Evolutionary conservation across 2,329 filamentous ascomycete genomes (phyloP).

Genomic region (Metarhizium robertsii): DNA sequence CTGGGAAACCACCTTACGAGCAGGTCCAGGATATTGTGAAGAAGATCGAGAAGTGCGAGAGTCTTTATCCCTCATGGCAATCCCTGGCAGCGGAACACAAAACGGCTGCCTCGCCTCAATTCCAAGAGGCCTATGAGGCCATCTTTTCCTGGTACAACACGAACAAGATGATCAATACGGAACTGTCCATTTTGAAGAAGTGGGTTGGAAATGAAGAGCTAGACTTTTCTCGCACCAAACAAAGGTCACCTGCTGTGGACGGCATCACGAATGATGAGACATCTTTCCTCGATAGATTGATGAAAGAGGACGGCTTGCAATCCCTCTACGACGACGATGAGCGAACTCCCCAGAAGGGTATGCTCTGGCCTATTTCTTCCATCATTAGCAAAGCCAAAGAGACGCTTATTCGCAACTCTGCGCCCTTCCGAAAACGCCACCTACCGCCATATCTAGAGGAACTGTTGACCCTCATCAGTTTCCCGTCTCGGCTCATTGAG

Average conservation of each 20-base stretch:
- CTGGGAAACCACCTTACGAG: slow-evolving; percentile 75
- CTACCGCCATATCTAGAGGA: slow-evolving; percentile 95
- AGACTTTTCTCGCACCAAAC: slow-evolving; percentile 72
- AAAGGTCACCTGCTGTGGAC: slow-evolving; percentile 52
- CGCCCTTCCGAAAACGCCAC: slow-evolving; percentile 78
- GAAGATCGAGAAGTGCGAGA: slow-evolving; percentile 84
- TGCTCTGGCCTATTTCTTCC: slow-evolving; percentile 72
- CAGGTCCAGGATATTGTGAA: slow-evolving; percentile 85
- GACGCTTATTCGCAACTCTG: slow-evolving; percentile 79
- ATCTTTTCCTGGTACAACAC: slow-evolving; percentile 97
- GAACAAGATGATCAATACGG: slow-evolving; percentile 89
- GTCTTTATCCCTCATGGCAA: slow-evolving; percentile 71
- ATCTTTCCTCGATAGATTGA: slow-evolving; percentile 84
- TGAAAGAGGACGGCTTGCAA: slow-evolving; percentile 92
- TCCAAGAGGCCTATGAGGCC: slow-evolving; percentile 74
- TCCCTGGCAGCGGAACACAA: slow-evolving; percentile 69
- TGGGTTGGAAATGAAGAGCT: slow-evolving; percentile 97
- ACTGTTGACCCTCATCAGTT: slow-evolving; percentile 90
- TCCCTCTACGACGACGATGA: slow-evolving; percentile 71
- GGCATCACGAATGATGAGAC: slow-evolving; percentile 76
- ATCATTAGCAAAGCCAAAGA: slow-evolving; percentile 92
- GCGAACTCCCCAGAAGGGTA: slow-evolving; percentile 49
- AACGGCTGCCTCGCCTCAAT: slow-evolving; percentile 64
- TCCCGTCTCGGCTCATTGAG: slow-evolving; percentile 89
- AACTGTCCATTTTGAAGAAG: slow-evolving; percentile 80